Base-by-base conservation (phyloP, 805 yeast species). In the Jamesozyma piceae region DNA sequence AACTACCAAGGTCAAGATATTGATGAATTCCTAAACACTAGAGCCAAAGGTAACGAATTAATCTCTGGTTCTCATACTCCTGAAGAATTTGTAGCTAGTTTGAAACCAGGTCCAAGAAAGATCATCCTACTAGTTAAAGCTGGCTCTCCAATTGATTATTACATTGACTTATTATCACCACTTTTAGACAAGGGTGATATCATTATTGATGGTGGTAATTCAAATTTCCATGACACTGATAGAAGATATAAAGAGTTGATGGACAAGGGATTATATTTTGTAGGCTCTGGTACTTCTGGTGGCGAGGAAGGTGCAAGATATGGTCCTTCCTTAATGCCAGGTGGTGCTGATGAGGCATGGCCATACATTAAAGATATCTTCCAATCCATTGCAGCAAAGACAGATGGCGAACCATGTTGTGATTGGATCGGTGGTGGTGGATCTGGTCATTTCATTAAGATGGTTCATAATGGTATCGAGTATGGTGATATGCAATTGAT, bases 361-460 rank as follows among this genome's bases (percentile, higher is more conserved):
- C 97, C 97, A 55, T 94, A 86, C 72, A 84, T 90, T 65, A 90
- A 90, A 80, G 81, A 79, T 50, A 92, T 90, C 63, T 88, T 90
- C 87, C 98, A 90, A 73, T 78, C 89, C 43, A 84, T 92, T 59
- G 73, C 97, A 43, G 97, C 98, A 65, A 88, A 90, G 75, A 69
- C 95, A 49, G 96, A 92, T 63, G 96, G 95, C 59, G 97, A 92
- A 74, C 96, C 98, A 65, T 90, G 98, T 74, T 90, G 98, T 74
- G 98, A 90, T 79, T 90, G 98, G 98, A 97, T 90, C 58, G 98
- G 98, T 62, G 95, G 90, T 57, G 95, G 95, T 48, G 98, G 98
- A 69, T 80, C 97, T 37, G 98, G 98, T 62, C 98, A 90, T 72
- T 90, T 82, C 72, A 97, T 90, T 65, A 90, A 90, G 77, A 92